These are phyloP conservation scores for Pelargonium cotyledonis DNA, from an alignment of 441 rosid genomes.

Conservation along the genomic window DNA sequence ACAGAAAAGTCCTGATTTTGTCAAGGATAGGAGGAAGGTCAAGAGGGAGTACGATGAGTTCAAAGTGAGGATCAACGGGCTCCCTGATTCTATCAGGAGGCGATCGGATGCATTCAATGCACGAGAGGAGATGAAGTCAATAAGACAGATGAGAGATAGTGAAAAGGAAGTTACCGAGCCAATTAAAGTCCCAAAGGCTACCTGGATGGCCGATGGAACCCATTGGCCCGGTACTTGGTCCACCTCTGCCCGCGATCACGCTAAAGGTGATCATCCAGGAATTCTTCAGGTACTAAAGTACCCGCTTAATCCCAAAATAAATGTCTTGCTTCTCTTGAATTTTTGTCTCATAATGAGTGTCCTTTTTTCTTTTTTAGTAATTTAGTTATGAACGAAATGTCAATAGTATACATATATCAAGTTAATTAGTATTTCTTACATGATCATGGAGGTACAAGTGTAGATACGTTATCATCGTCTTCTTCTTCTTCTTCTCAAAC, in stretches of 20 bases:
- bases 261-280: conserved; percentile 80
- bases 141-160: conserved; percentile 61
- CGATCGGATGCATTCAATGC: conserved; percentile 79
- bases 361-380: too few species aligned
- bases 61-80: conserved; percentile 74
- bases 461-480: too few species aligned
- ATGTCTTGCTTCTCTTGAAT: neutral
- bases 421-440: too few species aligned
- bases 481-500: too few species aligned
- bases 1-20: conserved; percentile 70
- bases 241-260: conserved; percentile 52
- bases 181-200: conserved; percentile 53
- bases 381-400: too few species aligned
- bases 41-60: conserved; percentile 91
- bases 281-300: conserved; percentile 57
- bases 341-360: neutral
- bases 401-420: too few species aligned
- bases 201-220: conserved; percentile 93
- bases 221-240: conserved; percentile 96
- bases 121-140: conserved; percentile 66
- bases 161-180: conserved; percentile 39
- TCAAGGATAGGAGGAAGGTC: conserved; percentile 79
- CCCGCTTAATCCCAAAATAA: neutral
- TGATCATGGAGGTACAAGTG: too few species aligned
- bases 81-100: conserved; percentile 67